Percentiles rank a stretch among this genome's conserved stretches.
Conservation (phyloP, 1,284 basidiomycete species). For the Hemileia vastatrix region DNA sequence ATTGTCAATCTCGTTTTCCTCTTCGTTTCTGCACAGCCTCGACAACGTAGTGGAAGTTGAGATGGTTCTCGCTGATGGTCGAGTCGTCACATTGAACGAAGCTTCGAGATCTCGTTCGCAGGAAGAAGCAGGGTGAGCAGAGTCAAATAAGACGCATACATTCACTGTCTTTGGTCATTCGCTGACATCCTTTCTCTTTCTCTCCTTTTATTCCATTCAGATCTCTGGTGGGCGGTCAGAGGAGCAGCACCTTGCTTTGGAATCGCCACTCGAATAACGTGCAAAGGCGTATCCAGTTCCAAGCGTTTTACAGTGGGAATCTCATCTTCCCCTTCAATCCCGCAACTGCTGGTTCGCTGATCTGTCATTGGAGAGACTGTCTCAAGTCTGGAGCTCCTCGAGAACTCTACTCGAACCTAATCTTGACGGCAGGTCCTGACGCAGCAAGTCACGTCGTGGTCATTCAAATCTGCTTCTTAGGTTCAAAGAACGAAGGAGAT, state of each 20-base stretch:
- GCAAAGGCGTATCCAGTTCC: constrained; percentile 75
- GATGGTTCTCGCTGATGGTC: constrained; percentile 38
- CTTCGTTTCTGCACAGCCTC: too few species aligned
- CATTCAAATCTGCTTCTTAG: constrained; percentile 61
- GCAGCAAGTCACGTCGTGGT: constrained; percentile 38
- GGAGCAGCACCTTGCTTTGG: constrained; percentile 76
- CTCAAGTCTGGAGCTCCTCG: constrained; percentile 74
- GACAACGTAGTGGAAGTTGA: constrained; percentile 35
- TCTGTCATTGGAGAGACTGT: constrained; percentile 84
- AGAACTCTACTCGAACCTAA: constrained; percentile 75
- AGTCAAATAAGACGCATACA: not conserved
- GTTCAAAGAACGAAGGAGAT: constrained; percentile 59
- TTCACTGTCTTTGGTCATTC: not conserved
- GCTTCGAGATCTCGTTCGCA: constrained; percentile 27
- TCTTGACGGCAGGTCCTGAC: constrained; percentile 71
- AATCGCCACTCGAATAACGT: constrained; percentile 74
- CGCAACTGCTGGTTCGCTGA: constrained; percentile 69
- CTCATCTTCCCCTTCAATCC: constrained; percentile 77
- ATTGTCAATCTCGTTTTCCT: constrained; percentile 60
- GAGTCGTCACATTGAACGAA: constrained; percentile 33
- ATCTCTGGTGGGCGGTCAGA: constrained; percentile 76
- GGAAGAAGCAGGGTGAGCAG: constrained; percentile 22
- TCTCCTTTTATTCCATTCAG: constrained; percentile 32
- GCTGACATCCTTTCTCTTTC: not conserved
- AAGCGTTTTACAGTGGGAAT: constrained; percentile 77